Base-by-base conservation (phyloP, 768 basidiomycete genomes). In the Suillus brevipes region DNA sequence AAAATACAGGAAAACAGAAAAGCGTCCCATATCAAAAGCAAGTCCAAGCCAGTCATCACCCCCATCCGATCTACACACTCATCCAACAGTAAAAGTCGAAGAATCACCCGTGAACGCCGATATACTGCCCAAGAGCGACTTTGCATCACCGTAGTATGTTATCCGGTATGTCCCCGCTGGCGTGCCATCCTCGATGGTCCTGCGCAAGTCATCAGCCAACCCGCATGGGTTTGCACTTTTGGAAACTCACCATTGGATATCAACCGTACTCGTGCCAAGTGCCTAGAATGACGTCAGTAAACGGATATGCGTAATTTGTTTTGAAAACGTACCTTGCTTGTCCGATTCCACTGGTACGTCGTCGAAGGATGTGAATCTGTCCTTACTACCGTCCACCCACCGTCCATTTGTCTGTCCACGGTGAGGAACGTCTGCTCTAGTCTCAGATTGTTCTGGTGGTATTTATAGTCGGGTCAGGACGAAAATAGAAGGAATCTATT, bases 361-460 rank as follows among this genome's bases (percentile, higher is more conserved):
- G 91, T 92, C 5, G 89, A 91, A 37, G 90, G 90, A 73, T 92
- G 91, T 23, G 91, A 92, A 75, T 94, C 92, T 16, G 89, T 87
- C 60, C 87, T 82, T 40, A 89, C 84, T 0, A 81, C 72, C 65
- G 65, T 77, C 90, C 89, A 93, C 61, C 77, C 68, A 36, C 79
- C 81, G 18, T 78, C 71, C 8, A 81, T 75, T 40, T 82, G 74
- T 60, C 79, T 82, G 65, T 92, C 89, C 47, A 93, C 83, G 1
- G 82, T 85, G 52, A 93, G 77, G 81, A 90, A 92, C 1, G 90
- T 91, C 52, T 81, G 82, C 70, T 91, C 90, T 13, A 92, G 80
- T 28, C 86, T 85, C 38, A 92, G 82, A 71, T 93, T 92, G 70
- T 94, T 94, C 90, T 92, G 67, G 37, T 56, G 60, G 34, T 49